Base-by-base conservation (phyloP, 495 filamentous ascomycete genomes). In the Aspergillus asperescens region DNA sequence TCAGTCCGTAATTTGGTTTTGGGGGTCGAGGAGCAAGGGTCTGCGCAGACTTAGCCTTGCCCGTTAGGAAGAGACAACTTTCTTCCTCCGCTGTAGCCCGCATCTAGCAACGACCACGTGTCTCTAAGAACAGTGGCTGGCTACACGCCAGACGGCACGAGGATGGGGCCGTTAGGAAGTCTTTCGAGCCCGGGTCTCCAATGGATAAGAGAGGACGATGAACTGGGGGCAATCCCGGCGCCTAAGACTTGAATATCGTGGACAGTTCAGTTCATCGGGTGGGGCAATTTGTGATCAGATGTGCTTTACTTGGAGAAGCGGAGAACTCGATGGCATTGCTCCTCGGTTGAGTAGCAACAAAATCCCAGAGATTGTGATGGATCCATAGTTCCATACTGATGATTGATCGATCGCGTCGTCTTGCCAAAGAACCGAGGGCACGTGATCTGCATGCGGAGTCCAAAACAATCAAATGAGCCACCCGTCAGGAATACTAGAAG, bases 91-190 rank as follows among this genome's bases (percentile, higher is more conserved):
- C 52, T 45, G 52, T 32, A 34, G 40, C 56, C 34, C 54, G 52
- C 55, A 62, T 58, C 37, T 53, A 48, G 57, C 41, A 50, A 7
- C 13, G 52, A 40, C 56, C 60, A 62, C 60, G 60, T 62, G 60
- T 57, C 46, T 31, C 16, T 35, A 45, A 54, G 34, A 6, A 31
- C 22, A 38, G 22, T 48, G 46, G 28, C 16, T 44, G 9, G 34
- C 44, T 59, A 62, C 53, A 53, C 60, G 56, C 60, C 54, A 48
- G 52, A 56, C 32, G 45, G 48, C 49, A 45, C 50, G 23, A 54
- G 9, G 32, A 44, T 38, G 5, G 28, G 29, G 22, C 22, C 29
- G 24, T 42, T 16, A 25, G 34, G 19, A 44, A 16, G 35, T 23
- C 20, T 46, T 47, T 38, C 32, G 29, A 35, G 31, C 50, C 27